Evolutionary conservation across 768 basidiomycete species (phyloP).

Genomic region (Dioszegia hungarica): DNA sequence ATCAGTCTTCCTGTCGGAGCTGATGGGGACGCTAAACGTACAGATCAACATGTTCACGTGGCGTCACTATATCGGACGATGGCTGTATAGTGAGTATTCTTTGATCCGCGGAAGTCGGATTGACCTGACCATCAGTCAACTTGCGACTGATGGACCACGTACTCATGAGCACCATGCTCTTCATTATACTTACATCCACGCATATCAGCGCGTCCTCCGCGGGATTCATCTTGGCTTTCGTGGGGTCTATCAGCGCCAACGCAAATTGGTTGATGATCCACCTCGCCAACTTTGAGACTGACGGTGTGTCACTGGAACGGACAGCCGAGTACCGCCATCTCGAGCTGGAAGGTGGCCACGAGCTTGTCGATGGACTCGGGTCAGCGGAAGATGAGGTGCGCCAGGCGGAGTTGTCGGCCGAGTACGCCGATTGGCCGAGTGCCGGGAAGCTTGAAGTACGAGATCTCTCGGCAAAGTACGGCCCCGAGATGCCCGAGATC

Average conservation of each 20-base stretch:
- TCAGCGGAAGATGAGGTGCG: neutral
- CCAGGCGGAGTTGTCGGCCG: neutral
- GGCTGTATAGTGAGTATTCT: constrained; percentile 23
- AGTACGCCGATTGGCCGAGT: constrained; percentile 16
- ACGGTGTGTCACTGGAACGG: constrained; percentile 32
- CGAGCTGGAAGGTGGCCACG: constrained; percentile 31
- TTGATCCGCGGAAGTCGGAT: no score
- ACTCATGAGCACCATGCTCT: constrained; percentile 17
- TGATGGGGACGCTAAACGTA: constrained; percentile 18
- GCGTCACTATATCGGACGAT: constrained; percentile 14
- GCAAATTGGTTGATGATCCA: constrained; percentile 18
- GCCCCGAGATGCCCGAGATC: constrained; percentile 34
- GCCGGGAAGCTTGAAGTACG: constrained; percentile 12
- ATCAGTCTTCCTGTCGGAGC: constrained; percentile 19
- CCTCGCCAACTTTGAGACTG: constrained; percentile 22
- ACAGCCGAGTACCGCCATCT: constrained; percentile 32
- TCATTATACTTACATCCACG: constrained; percentile 10
- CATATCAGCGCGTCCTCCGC: constrained; percentile 25
- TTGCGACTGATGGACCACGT: constrained; percentile 18
- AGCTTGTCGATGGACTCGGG: constrained; percentile 10
- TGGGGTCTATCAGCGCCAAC: constrained; percentile 16
- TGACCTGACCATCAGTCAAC: constrained; percentile 19
- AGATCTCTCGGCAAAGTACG: constrained; percentile 24
- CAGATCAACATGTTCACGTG: constrained; percentile 12
- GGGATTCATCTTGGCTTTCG: constrained; percentile 33